Evolutionary conservation across 305 asterid species (phyloP), one percentile per base, ranked within the genome.

Genomic region (Ajuga reptans): DNA sequence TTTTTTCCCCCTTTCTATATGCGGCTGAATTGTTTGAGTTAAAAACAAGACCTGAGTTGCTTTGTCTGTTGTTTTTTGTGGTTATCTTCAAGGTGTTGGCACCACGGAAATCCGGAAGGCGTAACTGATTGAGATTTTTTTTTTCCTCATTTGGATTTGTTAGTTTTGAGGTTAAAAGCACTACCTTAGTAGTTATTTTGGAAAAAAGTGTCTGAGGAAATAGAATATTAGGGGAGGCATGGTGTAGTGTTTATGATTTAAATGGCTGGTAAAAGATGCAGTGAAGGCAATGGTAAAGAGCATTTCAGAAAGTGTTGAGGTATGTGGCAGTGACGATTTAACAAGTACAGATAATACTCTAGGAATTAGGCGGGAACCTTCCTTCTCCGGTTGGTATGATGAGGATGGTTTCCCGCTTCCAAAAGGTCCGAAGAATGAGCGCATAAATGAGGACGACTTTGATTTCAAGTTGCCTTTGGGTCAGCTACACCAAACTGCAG

Each of bases 301-400:
- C 79, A 75, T 72, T 69, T 73, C 68, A 31, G 82, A 68, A 73
- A 77, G 82, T 64, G 77, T 75, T 73, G 91, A 78, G 79, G 73
- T 58, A 55, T 66, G 72, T 64, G 79, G 71, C 64, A 77, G 51
- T 52, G 77, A 73, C 27, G 68, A 72, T 47, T 51, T 66, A 42
- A 55, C 41, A 15, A 62, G 59, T 46, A 75, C 72, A 36, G 73
- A 47, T 54, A 74, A 62, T 64, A 63, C 69, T 39, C 57, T 64
- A 11, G 81, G 81, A 61, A 68, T 85, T 64, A 72, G 74, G 42
- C 82, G 93, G 80, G 93, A 86, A 39, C 84, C 89, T 70, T 89
- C 90, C 0, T 85, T 87, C 85, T 83, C 91, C 17, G 93, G 91
- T 50, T 90, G 93, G 96, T 75, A 47, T 69, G 93, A 84, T 69